A percentile compares a stretch with the other conserved stretches of the same genome.
These are phyloP conservation scores for Mayamaea pseudoterrestris DNA, from an alignment of 108 stramenopile species.

Conservation along the genomic window DNA sequence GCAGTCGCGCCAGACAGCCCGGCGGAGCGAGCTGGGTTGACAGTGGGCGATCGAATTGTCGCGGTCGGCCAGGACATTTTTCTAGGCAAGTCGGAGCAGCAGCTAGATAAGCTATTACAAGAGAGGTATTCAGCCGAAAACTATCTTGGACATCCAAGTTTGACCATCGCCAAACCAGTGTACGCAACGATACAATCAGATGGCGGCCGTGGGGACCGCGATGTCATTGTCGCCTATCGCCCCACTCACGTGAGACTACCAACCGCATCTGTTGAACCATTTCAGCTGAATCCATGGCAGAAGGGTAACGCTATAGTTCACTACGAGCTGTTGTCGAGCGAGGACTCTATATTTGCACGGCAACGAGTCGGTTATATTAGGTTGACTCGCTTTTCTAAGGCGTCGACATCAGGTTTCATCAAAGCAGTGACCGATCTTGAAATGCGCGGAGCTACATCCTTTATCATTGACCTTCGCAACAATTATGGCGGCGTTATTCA, in stretches of 20 bases:
- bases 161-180: conserved; percentile 72
- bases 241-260: conserved; percentile 21
- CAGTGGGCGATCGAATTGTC: conserved; percentile 78
- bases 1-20: conserved; percentile 66
- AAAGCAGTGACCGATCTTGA: conserved; percentile 50
- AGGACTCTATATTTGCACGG: too few relatives aligned
- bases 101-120: conserved; percentile 19
- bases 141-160: conserved; percentile 45
- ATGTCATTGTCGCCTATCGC: conserved; percentile 32
- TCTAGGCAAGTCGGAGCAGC: conserved; percentile 26
- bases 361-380: conserved; percentile 64
- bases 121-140: conserved; percentile 26
- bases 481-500: conserved; percentile 79
- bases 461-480: conserved; percentile 70
- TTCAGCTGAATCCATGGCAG: background rate
- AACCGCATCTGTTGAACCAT: conserved; percentile 4
- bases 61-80: conserved; percentile 51
- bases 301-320: conserved; percentile 52
- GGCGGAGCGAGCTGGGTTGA: conserved; percentile 69
- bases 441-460: conserved; percentile 58
- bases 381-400: conserved; percentile 62
- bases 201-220: too few relatives aligned
- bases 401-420: conserved; percentile 50
- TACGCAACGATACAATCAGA: conserved; percentile 6
- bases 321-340: conserved; percentile 31